Conservation (phyloP, 139 green algal species). For the Auxenochlorella protothecoides region DNA sequence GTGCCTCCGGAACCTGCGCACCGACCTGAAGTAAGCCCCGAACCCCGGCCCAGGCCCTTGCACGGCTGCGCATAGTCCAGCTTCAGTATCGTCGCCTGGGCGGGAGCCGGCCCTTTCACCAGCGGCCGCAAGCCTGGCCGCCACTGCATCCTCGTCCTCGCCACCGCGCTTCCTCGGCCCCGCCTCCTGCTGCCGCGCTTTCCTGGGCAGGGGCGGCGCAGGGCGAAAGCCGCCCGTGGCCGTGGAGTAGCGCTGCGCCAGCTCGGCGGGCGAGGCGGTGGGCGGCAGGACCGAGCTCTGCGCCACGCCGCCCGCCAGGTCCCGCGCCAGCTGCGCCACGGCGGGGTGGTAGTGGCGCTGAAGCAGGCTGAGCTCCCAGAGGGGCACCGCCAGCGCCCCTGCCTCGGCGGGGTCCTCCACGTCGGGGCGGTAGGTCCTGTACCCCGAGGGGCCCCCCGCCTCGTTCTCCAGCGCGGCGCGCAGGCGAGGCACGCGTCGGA, state of each 20-base stretch:
- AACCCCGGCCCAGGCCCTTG: too few species aligned
- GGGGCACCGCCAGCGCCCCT: conserved; percentile 16
- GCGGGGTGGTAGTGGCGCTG: conserved; percentile 29
- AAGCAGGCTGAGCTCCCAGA: conserved; percentile 43
- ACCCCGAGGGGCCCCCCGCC: conserved; percentile 14
- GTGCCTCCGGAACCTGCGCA: conserved; percentile 9
- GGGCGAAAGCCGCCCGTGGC: conserved; percentile 36
- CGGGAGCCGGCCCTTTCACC: not conserved
- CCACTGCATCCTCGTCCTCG: not conserved
- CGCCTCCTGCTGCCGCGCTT: not conserved
- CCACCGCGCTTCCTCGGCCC: not conserved
- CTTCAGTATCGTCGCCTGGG: not conserved
- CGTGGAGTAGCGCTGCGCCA: conserved; percentile 34
- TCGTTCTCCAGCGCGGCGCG: conserved; percentile 58
- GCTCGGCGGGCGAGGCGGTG: conserved; percentile 5
- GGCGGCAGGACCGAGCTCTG: conserved; percentile 6
- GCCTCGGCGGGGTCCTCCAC: conserved; percentile 9
- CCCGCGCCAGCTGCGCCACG: conserved; percentile 6
- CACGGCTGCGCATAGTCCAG: not conserved
- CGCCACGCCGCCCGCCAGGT: not conserved
- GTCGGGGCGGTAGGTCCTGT: conserved; percentile 2
- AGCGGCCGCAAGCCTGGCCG: not conserved
- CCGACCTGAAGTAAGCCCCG: conserved; percentile 1
- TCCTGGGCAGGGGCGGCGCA: conserved; percentile 22
- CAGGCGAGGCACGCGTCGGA: conserved; percentile 37